Evolutionary conservation across 805 yeast genomes (phyloP), one percentile per base, ranked within the genome.

Genomic region (Kazachstania taianensis): DNA sequence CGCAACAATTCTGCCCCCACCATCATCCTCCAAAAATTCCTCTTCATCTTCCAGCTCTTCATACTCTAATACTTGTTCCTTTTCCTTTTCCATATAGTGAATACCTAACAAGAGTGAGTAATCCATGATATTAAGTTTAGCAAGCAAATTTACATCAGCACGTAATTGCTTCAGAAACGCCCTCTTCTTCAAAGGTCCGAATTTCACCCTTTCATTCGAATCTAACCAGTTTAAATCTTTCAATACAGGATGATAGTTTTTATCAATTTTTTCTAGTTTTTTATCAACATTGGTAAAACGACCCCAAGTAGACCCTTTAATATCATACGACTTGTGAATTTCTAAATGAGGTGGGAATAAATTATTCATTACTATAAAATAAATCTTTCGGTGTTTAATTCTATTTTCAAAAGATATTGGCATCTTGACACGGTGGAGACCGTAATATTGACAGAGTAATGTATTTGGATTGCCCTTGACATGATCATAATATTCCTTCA

Each of bases 321-420:
- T 69, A 55, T 92, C 99, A 59, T 75, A 92, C 28, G 86, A 82
- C 28, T 72, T 63, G 55, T 86, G 94, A 37, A 89, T 78, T 43
- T 82, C 92, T 33, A 86, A 68, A 51, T 83, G 84, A 5, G 96
- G 94, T 0, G 99, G 97, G 61, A 94, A 92, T 33, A 92, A 69
- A 53, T 92, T 92, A 65, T 92, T 92, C 98, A 92, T 92, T 23
- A 92, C 96, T 37, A 92, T 68, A 48, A 92, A 89, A 60, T 92
- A 94, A 27, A 92, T 83, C 54, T 83, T 87, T 37, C 86, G 70
- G 28, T 70, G 72, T 35, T 61, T 55, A 16, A 59, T 48, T 37
- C 56, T 57, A 30, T 49, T 52, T 42, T 52, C 52, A 34, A 64
- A 62, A 7, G 59, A 52, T 30, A 78, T 70, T 7, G 95, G 95